Base-by-base conservation (phyloP, 164 flowering plant genomes). In the Cinnamomum micranthum region DNA sequence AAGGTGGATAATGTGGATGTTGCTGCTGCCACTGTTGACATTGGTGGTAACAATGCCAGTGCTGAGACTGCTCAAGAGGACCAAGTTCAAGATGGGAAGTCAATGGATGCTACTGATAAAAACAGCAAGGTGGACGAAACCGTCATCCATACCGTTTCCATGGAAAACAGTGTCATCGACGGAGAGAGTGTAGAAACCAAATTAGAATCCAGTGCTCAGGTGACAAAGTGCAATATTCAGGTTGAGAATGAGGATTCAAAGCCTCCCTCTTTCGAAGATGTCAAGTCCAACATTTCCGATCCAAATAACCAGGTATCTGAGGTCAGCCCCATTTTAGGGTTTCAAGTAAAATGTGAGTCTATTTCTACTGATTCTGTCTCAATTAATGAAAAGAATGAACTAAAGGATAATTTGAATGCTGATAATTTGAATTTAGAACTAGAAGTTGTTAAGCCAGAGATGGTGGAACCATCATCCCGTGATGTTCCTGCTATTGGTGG, bases 291-390 rank as follows among this genome's bases (percentile, higher is more conserved):
- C 70, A 71, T 78, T 60, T 82, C 87, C 78, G 69, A 82, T 75
- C 74, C 85, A 20, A 76, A 80, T 71, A 80, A 87, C 81, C 97
- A 91, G 97, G 98, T 95, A 91, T 83, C 92, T 89, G 92, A 90
- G 92, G 95, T 90, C 87, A 88, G 84, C 92, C 84, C 86, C 79
- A 81, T 50, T 85, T 86, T 91, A 89, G 95, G 93, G 92, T 82
- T 80, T 84, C 90, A 85, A 86, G 87, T 94, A 88, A 88, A 81
- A 81, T 88, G 87, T 91, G 97, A 91, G 86, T 94, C 91, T 87
- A 86, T 92, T 91, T 88, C 91, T 90, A 84, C 90, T 90, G 96
- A 88, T 84, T 84, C 87, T 93, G 84, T 91, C 82, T 85, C 93
- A 84, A 86, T 90, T 92, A 87, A 81, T 89, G 94, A 95, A 87